A percentile compares a stretch with the other conserved stretches of the same genome.
Conservation (phyloP, 176 grass and related monocot genomes). For the Carex littledalei region DNA sequence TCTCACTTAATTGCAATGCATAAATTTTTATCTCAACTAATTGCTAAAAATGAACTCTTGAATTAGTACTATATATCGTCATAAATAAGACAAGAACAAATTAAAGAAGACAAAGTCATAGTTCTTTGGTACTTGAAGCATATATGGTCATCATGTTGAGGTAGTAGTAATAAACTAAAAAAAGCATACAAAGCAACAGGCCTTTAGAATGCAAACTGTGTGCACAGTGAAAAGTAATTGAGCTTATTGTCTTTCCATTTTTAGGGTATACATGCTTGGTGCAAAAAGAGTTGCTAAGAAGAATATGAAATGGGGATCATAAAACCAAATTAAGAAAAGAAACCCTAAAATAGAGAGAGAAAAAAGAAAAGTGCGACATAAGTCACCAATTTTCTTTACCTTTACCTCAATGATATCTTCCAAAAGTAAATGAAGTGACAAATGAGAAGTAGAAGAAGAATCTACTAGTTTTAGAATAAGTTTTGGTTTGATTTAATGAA, state of each 20-base stretch:
- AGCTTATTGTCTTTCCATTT: conserved; percentile 8
- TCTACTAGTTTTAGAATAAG: not conserved
- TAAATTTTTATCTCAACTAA: not conserved
- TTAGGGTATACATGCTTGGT: conserved; percentile 9
- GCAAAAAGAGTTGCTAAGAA: not conserved
- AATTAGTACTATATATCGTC: not conserved
- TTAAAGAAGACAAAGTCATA: not conserved
- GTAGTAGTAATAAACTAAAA: not conserved
- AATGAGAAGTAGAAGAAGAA: not conserved
- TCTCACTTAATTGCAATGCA: too few relatives aligned
- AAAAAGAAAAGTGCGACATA: not conserved
- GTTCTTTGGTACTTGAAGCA: not conserved
- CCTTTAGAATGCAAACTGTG: conserved; percentile 14
- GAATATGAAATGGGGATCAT: not conserved
- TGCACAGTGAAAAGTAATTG: not conserved
- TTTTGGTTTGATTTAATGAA: conserved; percentile 1
- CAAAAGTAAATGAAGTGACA: not conserved
- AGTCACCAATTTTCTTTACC: not conserved
- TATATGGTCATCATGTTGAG: not conserved
- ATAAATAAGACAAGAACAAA: not conserved
- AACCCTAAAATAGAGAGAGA: not conserved
- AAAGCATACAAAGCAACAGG: not conserved
- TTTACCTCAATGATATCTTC: not conserved
- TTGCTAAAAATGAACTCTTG: not conserved
- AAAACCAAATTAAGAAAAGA: not conserved